phyloP scores from a whole-genome alignment of 768 basidiomycete species.

The Trichaptum fuscoviolaceum region DNA sequence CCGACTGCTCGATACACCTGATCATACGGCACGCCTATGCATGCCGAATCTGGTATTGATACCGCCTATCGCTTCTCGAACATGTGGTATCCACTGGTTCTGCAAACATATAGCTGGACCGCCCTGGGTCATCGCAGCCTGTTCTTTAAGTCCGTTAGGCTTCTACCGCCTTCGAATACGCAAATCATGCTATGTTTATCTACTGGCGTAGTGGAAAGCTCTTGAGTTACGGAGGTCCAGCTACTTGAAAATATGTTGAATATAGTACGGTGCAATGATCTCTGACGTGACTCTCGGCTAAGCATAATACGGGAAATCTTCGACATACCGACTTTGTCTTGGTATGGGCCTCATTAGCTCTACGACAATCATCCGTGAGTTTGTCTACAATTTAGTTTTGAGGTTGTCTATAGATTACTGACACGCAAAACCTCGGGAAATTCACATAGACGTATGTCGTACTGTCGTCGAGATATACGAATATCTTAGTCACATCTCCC shows the following conservation, averaged over 20 bases:
- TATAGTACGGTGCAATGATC: neutral
- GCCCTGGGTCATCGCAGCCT: neutral
- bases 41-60: neutral
- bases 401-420: neutral
- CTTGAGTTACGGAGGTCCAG: neutral
- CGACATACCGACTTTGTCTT: neutral
- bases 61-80: neutral
- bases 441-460: neutral
- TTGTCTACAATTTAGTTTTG: neutral
- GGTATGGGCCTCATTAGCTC: neutral
- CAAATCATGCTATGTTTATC: neutral
- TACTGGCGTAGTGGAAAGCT: neutral
- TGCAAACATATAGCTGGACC: neutral
- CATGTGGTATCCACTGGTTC: neutral
- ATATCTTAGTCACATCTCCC: neutral
- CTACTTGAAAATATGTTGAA: neutral
- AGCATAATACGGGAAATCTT: neutral
- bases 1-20: neutral
- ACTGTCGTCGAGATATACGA: neutral
- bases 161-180: neutral
- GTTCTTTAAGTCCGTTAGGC: neutral
- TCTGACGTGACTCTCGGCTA: neutral
- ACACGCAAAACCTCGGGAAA: neutral
- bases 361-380: neutral
- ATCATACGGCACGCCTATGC: neutral